Base-by-base conservation (phyloP, 2,329 filamentous ascomycete genomes). In the Colletotrichum gloeosporioides region DNA sequence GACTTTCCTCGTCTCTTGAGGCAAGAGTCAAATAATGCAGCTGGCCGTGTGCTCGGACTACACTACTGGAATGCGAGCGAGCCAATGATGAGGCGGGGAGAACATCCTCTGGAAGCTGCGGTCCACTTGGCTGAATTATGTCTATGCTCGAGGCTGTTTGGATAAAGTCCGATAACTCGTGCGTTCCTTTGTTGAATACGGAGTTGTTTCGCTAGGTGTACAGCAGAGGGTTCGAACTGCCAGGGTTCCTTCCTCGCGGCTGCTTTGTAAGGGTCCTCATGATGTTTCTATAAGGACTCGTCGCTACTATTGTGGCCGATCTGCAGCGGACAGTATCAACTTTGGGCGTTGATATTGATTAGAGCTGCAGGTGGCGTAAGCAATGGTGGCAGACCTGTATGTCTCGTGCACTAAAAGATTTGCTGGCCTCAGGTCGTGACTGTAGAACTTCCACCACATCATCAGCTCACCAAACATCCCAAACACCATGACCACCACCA, bases 21-120 rank as follows among this genome's bases (percentile, higher is more conserved):
- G 10, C 7, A 49, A 49, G 3, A 3, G 0, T 22, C 44, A 1
- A 22, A 0, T 0, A 49, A 13, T 44, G 44, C 44, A 1, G n/a
- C 39, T 7, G 39, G 39, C 44, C 2, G 2, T 12, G 44, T 22
- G 44, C 44, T 49, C n/a, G n/a, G 18, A 49, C 10, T 49, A 49
- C 44, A 8, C n/a, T 10, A 49, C 44, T 49, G n/a, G 44, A 49
- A 49, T 49, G 44, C 44, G 44, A 49, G 10, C 44, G 44, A 49
- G 44, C 44, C 44, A 49, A 49, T 49, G 44, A 49, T 49, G 18
- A 22, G 44, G 3, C n/a, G 4, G 44, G 44, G 3, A 3, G 16
- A 4, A 49, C 10, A 49, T 49, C n/a, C n/a, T 49, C 44, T 49
- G 0, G n/a, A 22, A 49, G 18, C 0, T 4, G 18, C n/a, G n/a